Evolutionary conservation across 768 basidiomycete species (phyloP), one percentile per base, ranked within the genome.

Genomic region (Agaricus blazei): DNA sequence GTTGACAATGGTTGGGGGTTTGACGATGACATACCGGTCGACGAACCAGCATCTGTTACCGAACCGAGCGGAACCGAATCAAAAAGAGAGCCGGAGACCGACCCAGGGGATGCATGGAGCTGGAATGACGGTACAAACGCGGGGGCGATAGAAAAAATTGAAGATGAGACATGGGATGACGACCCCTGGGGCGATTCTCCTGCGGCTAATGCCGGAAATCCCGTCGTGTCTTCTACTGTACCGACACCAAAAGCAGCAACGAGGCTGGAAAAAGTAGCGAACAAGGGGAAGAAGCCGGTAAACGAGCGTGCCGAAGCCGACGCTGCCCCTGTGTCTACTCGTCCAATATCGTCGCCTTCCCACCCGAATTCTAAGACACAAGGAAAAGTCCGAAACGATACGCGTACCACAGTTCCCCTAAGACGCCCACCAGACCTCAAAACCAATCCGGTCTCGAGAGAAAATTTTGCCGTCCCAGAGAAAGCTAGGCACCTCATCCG

Each of bases 51-150:
- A 14, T 54, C 63, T 11, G 56, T 52, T 11, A 42, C 54, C 29
- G 57, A 51, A 1, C 27, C 45, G 11, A 37, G 38, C 47, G 23
- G 48, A 42, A 41, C 28, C 42, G 48, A 58, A 60, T 59, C 47
- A 9, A 58, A 60, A 24, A 61, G 51, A 14, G 64, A 67, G 11
- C 60, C 64, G 4, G 76, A 76, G 26, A 67, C 72, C 12, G 78
- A 81, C 59, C 68, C 81, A 8, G 72, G 68, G 14, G 83, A 86
- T 60, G 82, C 87, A 0, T 92, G 90, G 90, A 90, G 85, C 2
- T 90, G 84, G 84, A 84, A 88, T 38, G 82, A 83, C 41, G 82
- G 82, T 29, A 75, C 75, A 11, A 73, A 70, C 5, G 48, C 64
- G 7, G 38, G 9, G 4, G 54, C 19, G 19, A 19, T 28, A 31